These are phyloP conservation scores for Botryotinia convoluta DNA, from an alignment of 2,329 filamentous ascomycete genomes.

Conservation along the genomic window DNA sequence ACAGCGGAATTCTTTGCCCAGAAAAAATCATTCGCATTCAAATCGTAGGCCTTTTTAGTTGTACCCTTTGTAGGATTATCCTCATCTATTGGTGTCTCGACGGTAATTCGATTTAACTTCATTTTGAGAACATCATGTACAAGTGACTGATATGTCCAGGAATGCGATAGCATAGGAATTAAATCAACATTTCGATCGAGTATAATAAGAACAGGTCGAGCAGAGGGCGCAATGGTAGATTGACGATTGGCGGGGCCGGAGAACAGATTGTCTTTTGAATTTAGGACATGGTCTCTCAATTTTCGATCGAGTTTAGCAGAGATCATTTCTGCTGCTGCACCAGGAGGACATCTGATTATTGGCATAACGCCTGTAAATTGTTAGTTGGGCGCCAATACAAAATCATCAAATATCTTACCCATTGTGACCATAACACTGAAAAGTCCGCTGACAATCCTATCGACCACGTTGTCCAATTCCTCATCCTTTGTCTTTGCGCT, in stretches of 20 bases:
- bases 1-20: constrained; percentile 89
- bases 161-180: constrained; percentile 98
- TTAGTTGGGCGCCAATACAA: constrained; percentile 31
- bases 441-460: constrained; percentile 90
- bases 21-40: constrained; percentile 90
- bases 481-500: constrained; percentile 88
- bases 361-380: constrained; percentile 71
- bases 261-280: constrained; percentile 97
- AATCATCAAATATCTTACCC: constrained; percentile 53
- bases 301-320: constrained; percentile 92
- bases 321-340: constrained; percentile 90
- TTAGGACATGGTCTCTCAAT: constrained; percentile 91
- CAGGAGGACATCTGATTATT: constrained; percentile 91
- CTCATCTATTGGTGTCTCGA: constrained; percentile 80
- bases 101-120: constrained; percentile 89
- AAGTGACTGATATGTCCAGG: constrained; percentile 83
- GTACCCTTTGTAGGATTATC: constrained; percentile 68
- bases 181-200: constrained; percentile 94
- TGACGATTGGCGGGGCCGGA: constrained; percentile 59
- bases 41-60: constrained; percentile 87
- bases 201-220: constrained; percentile 85
- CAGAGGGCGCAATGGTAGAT: constrained; percentile 59
- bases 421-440: constrained; percentile 99
- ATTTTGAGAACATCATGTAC: constrained; percentile 75
- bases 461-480: constrained; percentile 80